Percentiles rank a stretch among this genome's conserved stretches.
Evolutionary conservation across 441 rosid species (phyloP).

Genomic region (Mallotus japonicus): DNA sequence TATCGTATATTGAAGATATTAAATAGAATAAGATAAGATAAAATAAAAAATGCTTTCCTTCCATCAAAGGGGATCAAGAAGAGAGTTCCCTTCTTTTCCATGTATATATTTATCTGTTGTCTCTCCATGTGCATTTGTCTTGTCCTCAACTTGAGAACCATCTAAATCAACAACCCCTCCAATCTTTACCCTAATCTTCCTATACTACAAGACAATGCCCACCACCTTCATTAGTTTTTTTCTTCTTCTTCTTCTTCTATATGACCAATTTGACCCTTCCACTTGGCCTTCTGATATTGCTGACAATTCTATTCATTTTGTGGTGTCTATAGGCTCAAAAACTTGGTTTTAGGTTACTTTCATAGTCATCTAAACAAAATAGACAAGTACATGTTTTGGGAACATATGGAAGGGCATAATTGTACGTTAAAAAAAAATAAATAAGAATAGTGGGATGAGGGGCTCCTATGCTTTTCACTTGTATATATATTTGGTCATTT

Average conservation of each 20-base stretch:
- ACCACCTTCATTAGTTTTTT: slow-evolving; percentile 23
- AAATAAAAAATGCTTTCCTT: neutral
- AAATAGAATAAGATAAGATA: neutral
- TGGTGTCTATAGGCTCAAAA: neutral
- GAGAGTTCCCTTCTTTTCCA: neutral
- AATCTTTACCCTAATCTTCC: slow-evolving; percentile 17
- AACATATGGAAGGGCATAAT: slow-evolving; percentile 21
- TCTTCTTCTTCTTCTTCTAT: neutral
- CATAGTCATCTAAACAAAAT: neutral
- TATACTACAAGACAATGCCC: slow-evolving; percentile 29
- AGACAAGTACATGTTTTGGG: slow-evolving; percentile 21
- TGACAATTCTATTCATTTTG: neutral
- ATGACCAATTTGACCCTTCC: slow-evolving; percentile 26
- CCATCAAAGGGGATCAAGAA: slow-evolving; percentile 13
- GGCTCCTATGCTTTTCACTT: slow-evolving; percentile 35
- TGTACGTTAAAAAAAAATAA: slow-evolving; percentile 12
- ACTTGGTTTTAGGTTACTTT: neutral
- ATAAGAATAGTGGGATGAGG: slow-evolving; percentile 15
- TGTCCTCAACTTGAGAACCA: slow-evolving; percentile 49
- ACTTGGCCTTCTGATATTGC: slow-evolving; percentile 30
- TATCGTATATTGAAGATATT: no score
- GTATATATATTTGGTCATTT: slow-evolving; percentile 40
- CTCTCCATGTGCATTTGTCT: slow-evolving; percentile 55
- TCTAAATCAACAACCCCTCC: slow-evolving; percentile 24
- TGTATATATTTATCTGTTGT: neutral